A percentile compares a stretch with the other conserved stretches of the same genome.
Conservation (phyloP, 352 stramenopile genomes). For the Pythium utonaiense region DNA sequence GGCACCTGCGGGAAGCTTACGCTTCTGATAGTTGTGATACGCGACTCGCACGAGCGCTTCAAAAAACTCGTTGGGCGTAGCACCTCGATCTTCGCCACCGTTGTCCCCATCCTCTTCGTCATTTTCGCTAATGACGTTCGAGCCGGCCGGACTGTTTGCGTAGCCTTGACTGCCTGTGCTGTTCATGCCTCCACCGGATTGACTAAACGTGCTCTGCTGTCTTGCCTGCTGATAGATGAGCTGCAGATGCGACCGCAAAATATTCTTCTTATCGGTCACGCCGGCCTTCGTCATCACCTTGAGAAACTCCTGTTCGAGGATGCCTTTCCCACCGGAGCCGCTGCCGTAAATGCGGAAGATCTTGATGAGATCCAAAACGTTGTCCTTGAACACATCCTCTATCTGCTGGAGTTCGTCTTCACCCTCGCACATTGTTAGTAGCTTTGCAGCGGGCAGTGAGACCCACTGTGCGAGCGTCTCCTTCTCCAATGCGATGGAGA, state of each 20-base stretch:
- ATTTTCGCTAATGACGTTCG: not conserved
- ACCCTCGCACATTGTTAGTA: slow-evolving; percentile 52
- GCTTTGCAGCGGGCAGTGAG: slow-evolving; percentile 37
- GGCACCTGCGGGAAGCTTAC: not conserved
- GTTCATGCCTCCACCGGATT: not conserved
- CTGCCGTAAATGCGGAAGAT: slow-evolving; percentile 76
- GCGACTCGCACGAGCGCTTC: slow-evolving; percentile 69
- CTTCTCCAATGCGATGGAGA: slow-evolving; percentile 64
- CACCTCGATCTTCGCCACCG: slow-evolving; percentile 50
- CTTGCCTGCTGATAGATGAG: slow-evolving; percentile 65
- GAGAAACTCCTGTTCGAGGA: slow-evolving; percentile 79
- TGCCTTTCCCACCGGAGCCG: slow-evolving; percentile 54
- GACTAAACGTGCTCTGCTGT: not conserved
- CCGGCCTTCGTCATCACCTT: slow-evolving; percentile 79
- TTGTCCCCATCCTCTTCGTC: slow-evolving; percentile 36
- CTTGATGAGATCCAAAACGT: slow-evolving; percentile 75
- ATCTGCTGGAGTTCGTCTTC: slow-evolving; percentile 61
- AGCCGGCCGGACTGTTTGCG: not conserved
- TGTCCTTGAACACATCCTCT: slow-evolving; percentile 68
- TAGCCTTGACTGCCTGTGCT: not conserved
- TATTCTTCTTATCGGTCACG: slow-evolving; percentile 80
- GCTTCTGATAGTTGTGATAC: slow-evolving; percentile 68
- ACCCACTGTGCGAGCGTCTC: slow-evolving; percentile 66
- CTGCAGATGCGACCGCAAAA: slow-evolving; percentile 64
- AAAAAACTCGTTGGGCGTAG: slow-evolving; percentile 79